These are phyloP conservation scores for Pyricularia sp. DNA, from an alignment of 2,329 filamentous ascomycete genomes.

Conservation along the genomic window DNA sequence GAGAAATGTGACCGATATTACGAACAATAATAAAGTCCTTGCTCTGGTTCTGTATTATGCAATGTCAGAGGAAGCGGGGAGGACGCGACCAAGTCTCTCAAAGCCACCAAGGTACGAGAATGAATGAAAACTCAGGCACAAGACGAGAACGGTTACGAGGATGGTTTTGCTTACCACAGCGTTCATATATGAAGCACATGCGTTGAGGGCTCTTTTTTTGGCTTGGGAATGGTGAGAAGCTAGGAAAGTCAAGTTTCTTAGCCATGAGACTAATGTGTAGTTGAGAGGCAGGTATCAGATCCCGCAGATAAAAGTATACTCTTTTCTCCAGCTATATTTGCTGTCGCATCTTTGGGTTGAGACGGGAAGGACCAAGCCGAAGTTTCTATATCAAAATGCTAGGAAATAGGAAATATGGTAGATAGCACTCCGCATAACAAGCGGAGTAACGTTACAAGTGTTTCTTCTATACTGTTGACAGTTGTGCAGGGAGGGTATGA, in stretches of 20 bases:
- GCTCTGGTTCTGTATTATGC: not conserved
- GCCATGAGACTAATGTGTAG: not conserved
- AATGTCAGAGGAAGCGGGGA: not conserved
- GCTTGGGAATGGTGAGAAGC: not conserved
- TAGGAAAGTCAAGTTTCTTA: not conserved
- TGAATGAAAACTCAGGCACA: too few relatives aligned
- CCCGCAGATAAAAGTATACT: not conserved
- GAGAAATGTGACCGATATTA: not conserved
- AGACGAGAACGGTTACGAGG: not conserved
- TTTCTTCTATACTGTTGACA: not conserved
- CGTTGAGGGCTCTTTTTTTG: not conserved
- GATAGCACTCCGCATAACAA: not conserved
- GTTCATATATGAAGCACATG: not conserved
- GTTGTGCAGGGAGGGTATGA: not conserved
- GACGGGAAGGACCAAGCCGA: too few relatives aligned
- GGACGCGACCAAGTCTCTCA: not conserved
- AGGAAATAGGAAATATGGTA: not conserved
- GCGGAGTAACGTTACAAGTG: not conserved
- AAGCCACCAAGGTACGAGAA: not conserved
- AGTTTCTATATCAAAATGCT: not conserved
- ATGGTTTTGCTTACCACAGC: not conserved
- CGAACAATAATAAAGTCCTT: not conserved
- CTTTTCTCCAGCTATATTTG: not conserved
- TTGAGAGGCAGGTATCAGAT: not conserved
- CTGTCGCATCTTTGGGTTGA: not conserved